Conservation (phyloP, 352 stramenopile species). For the Aphanomyces cochlioides region DNA sequence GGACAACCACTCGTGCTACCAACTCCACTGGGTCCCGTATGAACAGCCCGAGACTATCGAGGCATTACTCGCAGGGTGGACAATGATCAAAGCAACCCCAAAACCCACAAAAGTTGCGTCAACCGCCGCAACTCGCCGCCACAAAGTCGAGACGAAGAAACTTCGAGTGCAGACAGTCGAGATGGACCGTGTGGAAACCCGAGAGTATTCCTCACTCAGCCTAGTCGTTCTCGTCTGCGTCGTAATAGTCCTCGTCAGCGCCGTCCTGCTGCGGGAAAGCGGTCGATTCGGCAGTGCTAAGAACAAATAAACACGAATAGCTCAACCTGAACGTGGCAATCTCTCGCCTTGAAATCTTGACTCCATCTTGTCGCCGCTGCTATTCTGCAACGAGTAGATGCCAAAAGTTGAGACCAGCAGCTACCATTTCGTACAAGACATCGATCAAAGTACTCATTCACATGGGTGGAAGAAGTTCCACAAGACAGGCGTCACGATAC, state of each 20-base stretch:
- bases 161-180: background rate
- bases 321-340: too few relatives aligned
- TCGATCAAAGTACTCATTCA: too few relatives aligned
- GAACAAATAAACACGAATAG: too few relatives aligned
- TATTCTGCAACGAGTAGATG: too few relatives aligned
- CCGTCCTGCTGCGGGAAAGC: background rate
- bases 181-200: background rate
- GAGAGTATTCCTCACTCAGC: background rate
- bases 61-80: conserved; percentile 15
- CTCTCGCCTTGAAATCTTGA: too few relatives aligned
- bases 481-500: too few relatives aligned
- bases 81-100: background rate
- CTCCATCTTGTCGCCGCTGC: too few relatives aligned
- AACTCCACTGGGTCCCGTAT: conserved; percentile 72
- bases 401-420: too few relatives aligned
- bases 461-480: too few relatives aligned
- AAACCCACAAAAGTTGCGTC: background rate
- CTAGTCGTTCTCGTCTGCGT: background rate
- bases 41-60: conserved; percentile 51
- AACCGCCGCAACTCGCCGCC: too few relatives aligned
- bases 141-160: background rate
- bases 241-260: background rate
- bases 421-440: too few relatives aligned
- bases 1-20: conserved; percentile 55
- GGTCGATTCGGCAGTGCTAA: too few relatives aligned